Evolutionary conservation across 768 basidiomycete species (phyloP).

Genomic region (Coprinopsis cinerea): DNA sequence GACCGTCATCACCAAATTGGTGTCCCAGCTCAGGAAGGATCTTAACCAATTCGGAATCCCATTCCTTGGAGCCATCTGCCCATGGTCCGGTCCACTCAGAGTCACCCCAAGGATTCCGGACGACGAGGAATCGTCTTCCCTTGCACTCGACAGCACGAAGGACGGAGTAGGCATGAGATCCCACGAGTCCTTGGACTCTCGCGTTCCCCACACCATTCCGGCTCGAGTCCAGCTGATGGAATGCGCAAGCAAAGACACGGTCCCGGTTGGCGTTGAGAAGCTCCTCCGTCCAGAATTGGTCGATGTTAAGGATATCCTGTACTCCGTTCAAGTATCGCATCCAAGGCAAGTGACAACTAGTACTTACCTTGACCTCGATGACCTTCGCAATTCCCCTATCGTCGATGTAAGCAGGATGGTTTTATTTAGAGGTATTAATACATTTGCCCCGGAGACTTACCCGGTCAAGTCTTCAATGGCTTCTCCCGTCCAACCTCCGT

Average conservation of each 20-base stretch:
- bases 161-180: slow-evolving; percentile 37
- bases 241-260: slow-evolving; percentile 40
- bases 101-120: slow-evolving; percentile 41
- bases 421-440: too few species aligned
- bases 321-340: too few species aligned
- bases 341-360: too few species aligned
- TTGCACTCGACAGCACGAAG: slow-evolving; percentile 32
- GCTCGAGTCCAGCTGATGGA: slow-evolving; percentile 22
- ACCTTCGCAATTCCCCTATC: slow-evolving; percentile 29
- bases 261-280: slow-evolving; percentile 38
- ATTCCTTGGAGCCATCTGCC: slow-evolving; percentile 40
- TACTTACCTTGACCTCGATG: too few species aligned
- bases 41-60: slow-evolving; percentile 35
- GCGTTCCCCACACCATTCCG: slow-evolving; percentile 6
- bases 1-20: slow-evolving; percentile 36
- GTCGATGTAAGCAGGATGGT: slow-evolving; percentile 23
- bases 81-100: slow-evolving; percentile 40
- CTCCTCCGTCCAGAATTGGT: slow-evolving; percentile 46
- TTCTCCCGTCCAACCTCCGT: slow-evolving; percentile 33
- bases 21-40: slow-evolving; percentile 31
- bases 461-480: slow-evolving; percentile 51
- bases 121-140: slow-evolving; percentile 39
- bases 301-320: slow-evolving; percentile 38
- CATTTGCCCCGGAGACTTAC: too few species aligned
- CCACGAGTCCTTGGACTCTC: slow-evolving; percentile 25